A percentile compares a stretch with the other conserved stretches of the same genome.
These are phyloP conservation scores for Jatropha curcas DNA, from an alignment of 345 rosid species.

Conservation along the genomic window DNA sequence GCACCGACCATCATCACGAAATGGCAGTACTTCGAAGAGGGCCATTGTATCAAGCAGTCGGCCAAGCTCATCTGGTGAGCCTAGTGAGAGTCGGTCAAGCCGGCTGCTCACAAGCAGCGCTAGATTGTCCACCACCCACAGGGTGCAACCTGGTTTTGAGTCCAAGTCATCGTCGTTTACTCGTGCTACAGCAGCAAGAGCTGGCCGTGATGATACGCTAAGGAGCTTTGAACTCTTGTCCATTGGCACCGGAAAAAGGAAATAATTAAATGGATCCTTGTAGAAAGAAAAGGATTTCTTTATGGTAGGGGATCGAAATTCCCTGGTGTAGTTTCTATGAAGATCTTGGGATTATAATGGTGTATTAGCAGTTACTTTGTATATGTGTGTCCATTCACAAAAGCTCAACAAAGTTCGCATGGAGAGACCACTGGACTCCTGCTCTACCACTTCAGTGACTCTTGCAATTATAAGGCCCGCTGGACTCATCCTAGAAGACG, in stretches of 20 bases:
- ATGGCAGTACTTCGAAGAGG: slow-evolving; percentile 71
- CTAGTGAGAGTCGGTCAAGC: slow-evolving; percentile 61
- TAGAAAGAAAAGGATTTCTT: slow-evolving; percentile 13
- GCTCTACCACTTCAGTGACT: slow-evolving; percentile 14
- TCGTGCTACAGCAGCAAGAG: slow-evolving; percentile 51
- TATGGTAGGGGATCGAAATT: slow-evolving; percentile 9
- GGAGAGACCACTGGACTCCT: neutral
- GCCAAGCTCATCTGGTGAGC: slow-evolving; percentile 78
- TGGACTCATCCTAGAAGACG: slow-evolving; percentile 3
- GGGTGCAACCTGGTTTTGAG: slow-evolving; percentile 61
- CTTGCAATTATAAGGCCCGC: neutral
- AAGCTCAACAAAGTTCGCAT: neutral
- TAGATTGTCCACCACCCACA: slow-evolving; percentile 57
- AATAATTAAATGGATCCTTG: slow-evolving; percentile 7
- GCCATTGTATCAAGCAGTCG: slow-evolving; percentile 57
- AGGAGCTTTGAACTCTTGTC: slow-evolving; percentile 70
- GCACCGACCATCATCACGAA: slow-evolving; percentile 57
- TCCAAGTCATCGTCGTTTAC: slow-evolving; percentile 48
- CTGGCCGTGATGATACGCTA: slow-evolving; percentile 49
- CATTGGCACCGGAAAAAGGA: slow-evolving; percentile 46
- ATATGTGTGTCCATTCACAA: slow-evolving; percentile 11
- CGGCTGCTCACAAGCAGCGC: slow-evolving; percentile 64
- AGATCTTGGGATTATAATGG: slow-evolving; percentile 4
- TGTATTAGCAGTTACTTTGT: slow-evolving; percentile 20
- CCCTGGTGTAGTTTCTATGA: slow-evolving; percentile 11